Base-by-base conservation (phyloP, 306 rosid genomes). In the Cucurbita moschata region DNA sequence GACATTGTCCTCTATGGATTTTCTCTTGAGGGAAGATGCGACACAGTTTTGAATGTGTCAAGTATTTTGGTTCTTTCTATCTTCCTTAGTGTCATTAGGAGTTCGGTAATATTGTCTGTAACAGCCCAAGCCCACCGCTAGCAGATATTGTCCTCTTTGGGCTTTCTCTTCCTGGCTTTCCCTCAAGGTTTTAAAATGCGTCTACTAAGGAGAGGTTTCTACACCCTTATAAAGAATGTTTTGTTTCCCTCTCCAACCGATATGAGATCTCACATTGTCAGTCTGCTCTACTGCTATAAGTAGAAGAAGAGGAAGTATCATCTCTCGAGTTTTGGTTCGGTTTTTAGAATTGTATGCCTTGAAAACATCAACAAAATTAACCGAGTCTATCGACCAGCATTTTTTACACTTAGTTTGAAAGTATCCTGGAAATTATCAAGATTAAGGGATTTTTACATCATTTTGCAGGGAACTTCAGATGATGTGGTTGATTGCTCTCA, bases 401-500 rank as follows among this genome's bases (percentile, higher is more conserved):
- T 26, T 51, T 35, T 71, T 15, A 5, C 51, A 18, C 6, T 42
- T 40, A 10, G 51, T 64, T 18, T 18, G 71, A 64, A 62, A 60
- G 43, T 14, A 30, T 14, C 43, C 43, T 60, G 44, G 66, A 49
- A 49, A 39, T 21, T 72, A 52, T 42, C 38, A 54, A 60, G 44
- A 60, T 37, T 60, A 60, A 46, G n/a, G 54, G 18, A 67, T 46
- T 18, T 44, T 67, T 46, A 67, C 78, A 58, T 72, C 30, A 39
- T 71, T 71, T 71, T 84, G 81, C 76, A 86, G 93, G 93, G 93
- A 35, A 87, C 89, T 67, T 83, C 87, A 68, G 92, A 85, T 63
- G 92, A 87, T 54, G 92, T 87, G 68, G 89, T 87, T 56, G 89
- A 87, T 78, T 87, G 92, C 74, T 87, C 89, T 49, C 92, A 87